phyloP scores from a whole-genome alignment of 768 basidiomycete species.

The Calocybe indica region DNA sequence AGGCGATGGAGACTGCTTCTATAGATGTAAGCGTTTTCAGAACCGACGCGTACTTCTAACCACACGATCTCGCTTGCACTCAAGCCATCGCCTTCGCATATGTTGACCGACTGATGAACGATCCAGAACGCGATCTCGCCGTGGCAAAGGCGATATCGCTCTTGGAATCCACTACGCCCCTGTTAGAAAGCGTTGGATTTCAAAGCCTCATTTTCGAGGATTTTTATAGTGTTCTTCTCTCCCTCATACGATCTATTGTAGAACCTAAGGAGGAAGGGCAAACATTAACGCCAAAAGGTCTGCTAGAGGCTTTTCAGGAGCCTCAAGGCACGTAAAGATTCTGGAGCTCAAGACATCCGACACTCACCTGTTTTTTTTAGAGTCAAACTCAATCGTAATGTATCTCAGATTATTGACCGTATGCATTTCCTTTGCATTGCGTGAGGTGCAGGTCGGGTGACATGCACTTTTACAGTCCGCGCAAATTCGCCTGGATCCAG shows the following conservation, averaged over 20 bases:
- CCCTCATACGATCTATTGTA: constrained; percentile 41
- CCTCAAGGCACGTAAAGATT: constrained; percentile 33
- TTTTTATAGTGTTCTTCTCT: constrained; percentile 60
- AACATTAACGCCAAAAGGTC: constrained; percentile 25
- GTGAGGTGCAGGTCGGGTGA: background rate
- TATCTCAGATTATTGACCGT: constrained; percentile 78
- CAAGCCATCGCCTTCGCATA: constrained; percentile 81
- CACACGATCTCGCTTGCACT: constrained; percentile 9
- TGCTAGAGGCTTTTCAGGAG: constrained; percentile 51
- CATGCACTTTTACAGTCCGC: constrained; percentile 40
- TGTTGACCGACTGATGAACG: constrained; percentile 59
- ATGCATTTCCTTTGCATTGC: constrained; percentile 7
- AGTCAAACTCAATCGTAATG: constrained; percentile 69
- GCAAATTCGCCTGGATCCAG: constrained; percentile 62
- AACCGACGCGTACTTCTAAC: constrained; percentile 4
- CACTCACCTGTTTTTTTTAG: constrained; percentile 21
- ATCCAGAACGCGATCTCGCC: constrained; percentile 36
- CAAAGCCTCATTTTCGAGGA: constrained; percentile 67
- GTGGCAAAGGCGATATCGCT: constrained; percentile 45
- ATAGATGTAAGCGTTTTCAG: constrained; percentile 52
- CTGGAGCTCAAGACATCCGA: background rate
- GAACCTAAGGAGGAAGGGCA: constrained; percentile 27
- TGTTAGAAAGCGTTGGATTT: constrained; percentile 56
- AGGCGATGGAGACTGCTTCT: constrained; percentile 93
- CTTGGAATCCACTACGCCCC: constrained; percentile 40